Evolutionary conservation across 495 filamentous ascomycete species (phyloP).

Genomic region (Podospora bellae-mahoneyi): DNA sequence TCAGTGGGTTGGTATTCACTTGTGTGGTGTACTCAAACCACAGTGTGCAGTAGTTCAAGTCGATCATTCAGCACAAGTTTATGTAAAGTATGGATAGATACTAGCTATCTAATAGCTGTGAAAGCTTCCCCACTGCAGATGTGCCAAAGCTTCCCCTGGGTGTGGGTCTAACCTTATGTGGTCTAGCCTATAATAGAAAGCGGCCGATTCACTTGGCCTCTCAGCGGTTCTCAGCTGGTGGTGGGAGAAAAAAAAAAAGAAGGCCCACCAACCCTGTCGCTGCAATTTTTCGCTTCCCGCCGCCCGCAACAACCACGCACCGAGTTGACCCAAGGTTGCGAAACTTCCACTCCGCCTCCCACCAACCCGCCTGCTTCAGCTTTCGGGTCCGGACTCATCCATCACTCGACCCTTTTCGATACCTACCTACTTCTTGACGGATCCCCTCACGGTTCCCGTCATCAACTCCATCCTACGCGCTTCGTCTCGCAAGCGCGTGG

Average conservation of each 20-base stretch:
- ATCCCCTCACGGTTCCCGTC: constrained; percentile 13
- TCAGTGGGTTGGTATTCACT: neutral
- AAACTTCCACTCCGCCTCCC: constrained; percentile 12
- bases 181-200: neutral
- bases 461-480: constrained; percentile 39
- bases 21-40: neutral
- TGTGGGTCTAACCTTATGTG: neutral
- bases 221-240: neutral
- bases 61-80: neutral
- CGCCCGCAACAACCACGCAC: constrained; percentile 14
- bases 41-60: neutral
- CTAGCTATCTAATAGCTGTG: too few species aligned
- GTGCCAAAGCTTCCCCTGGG: neutral
- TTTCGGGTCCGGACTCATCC: neutral
- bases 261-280: constrained; percentile 27
- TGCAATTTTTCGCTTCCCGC: constrained; percentile 28
- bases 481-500: constrained; percentile 46
- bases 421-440: neutral
- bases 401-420: constrained; percentile 11
- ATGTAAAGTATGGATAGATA: neutral
- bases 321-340: constrained; percentile 8
- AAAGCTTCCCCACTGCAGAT: neutral
- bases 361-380: constrained; percentile 1
- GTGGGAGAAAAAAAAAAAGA: constrained; percentile 30
- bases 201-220: too few species aligned